These are phyloP conservation scores for Benincasa hispida DNA, from an alignment of 306 rosid genomes.

Conservation along the genomic window DNA sequence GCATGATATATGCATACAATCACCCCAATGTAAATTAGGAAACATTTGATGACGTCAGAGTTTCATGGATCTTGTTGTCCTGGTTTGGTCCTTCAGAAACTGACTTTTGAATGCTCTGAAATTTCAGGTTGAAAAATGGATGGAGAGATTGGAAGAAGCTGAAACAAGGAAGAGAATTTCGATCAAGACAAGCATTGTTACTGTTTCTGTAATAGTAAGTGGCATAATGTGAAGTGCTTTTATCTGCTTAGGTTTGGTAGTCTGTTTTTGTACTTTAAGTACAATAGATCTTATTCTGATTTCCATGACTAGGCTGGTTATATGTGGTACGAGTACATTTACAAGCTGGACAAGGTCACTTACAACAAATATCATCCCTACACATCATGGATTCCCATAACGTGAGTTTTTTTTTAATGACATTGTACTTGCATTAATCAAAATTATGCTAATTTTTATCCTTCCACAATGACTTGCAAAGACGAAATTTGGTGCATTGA, in stretches of 20 bases:
- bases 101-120: slow-evolving; percentile 7
- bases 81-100: slow-evolving; percentile 6
- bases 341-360: slow-evolving; percentile 93
- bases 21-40: slow-evolving; percentile 71
- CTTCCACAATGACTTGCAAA: background rate
- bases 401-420: slow-evolving; percentile 34
- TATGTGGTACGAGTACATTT: slow-evolving; percentile 83
- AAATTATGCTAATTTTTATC: background rate
- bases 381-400: slow-evolving; percentile 98
- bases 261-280: background rate
- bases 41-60: slow-evolving; percentile 14
- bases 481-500: background rate
- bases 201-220: slow-evolving; percentile 66
- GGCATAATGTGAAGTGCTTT: slow-evolving; percentile 9
- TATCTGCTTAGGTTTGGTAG: background rate
- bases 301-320: slow-evolving; percentile 66
- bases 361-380: slow-evolving; percentile 92
- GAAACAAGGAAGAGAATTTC: slow-evolving; percentile 69
- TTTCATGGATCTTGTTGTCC: slow-evolving; percentile 12
- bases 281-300: slow-evolving; percentile 12
- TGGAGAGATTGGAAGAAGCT: slow-evolving; percentile 94
- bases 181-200: slow-evolving; percentile 65
- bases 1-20: slow-evolving; percentile 94
- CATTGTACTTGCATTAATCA: slow-evolving; percentile 3
- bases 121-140: slow-evolving; percentile 89